Evolutionary conservation across 345 rosid species (phyloP), one percentile per base, ranked within the genome.

Genomic region (Rhodamnia argentea): DNA sequence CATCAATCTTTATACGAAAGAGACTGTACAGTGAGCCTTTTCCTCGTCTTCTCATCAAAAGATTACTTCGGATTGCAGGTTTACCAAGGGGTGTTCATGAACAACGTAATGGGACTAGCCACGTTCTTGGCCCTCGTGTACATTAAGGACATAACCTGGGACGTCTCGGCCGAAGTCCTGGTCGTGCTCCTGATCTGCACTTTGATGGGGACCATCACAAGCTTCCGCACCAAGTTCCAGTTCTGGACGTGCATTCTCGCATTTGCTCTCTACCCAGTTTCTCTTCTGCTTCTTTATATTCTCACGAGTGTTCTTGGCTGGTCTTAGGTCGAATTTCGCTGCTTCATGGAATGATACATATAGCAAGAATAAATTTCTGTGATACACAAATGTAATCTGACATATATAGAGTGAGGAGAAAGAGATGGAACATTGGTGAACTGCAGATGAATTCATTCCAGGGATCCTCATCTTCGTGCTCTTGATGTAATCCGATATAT

Each of bases 51-150:
- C 47, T 70, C 47, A 70, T 37, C 24, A 37, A 22, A 10, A 70
- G 26, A 51, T 14, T 20, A 70, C 47, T 37, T 40, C 23, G 81
- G 26, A 37, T 37, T 37, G 23, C 81, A 70, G 81, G 81, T 70
- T 70, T 93, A 93, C 54, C 86, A 89, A 13, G 92, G 89, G 44
- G 91, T 92, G 42, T 92, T 93, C 89, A 90, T 90, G 92, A 90
- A 88, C 90, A 92, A 91, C 70, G 83, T 89, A 44, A 53, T 87
- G 91, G 93, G 93, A 5, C 64, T 93, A 83, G 76, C 85, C 5
- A 84, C 51, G 26, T 91, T 92, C 91, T 84, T 93, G 86, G 40
- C 47, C 27, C 74, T 92, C 47, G 91, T 93, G 32, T 93, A 86
- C 84, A 64, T 91, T 76, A 84, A 87, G 53, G 87, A 90, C 56